Base-by-base conservation (phyloP, 495 filamentous ascomycete genomes). In the Cercophora scortea region DNA sequence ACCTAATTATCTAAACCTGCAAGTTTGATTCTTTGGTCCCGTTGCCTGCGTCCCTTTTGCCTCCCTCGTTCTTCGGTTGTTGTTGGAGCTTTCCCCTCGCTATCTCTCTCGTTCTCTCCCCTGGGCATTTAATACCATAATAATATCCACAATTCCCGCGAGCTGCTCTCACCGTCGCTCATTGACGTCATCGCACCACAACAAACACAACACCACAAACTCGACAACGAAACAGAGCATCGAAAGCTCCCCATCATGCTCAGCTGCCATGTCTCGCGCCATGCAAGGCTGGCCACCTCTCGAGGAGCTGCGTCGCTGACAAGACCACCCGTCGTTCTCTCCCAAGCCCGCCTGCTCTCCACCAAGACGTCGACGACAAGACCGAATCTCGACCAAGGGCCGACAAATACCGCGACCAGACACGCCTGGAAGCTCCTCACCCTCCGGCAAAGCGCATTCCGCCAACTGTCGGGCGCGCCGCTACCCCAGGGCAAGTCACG, bases 401-500 rank as follows among this genome's bases (percentile, higher is more conserved):
- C 41, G 38, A 16, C 12, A 18, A 2, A 36, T 18, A 4, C 11
- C 19, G 40, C 32, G 16, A n/a, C 13, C 15, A 36, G 32, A 9
- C 35, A 15, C 46, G 2, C 33, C 4, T 44, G 42, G 43, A 54
- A 56, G 54, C 42, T 52, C 11, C 43, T 60, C 13, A 41, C 47
- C 11, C 49, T 56, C 38, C 39, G 32, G 38, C 56, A 52, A 39
- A 39, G 32, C 9, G 46, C 46, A 17, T 41, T 47, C 13, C 72
- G 73, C 52, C 55, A 61, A 34, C 60, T 80, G 10, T 79, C 75
- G 0, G 76, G 72, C 15, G 70, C 64, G 54, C 76, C 77, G 10
- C 69, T 79, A 10, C 77, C 76, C 0, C 71, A 71, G 53, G 44
- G 56, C 38, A 70, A 60, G 51, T 76, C 71, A 4, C 62, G 60